phyloP scores from a whole-genome alignment of 768 basidiomycete species.

The Tulasnella sp. region DNA sequence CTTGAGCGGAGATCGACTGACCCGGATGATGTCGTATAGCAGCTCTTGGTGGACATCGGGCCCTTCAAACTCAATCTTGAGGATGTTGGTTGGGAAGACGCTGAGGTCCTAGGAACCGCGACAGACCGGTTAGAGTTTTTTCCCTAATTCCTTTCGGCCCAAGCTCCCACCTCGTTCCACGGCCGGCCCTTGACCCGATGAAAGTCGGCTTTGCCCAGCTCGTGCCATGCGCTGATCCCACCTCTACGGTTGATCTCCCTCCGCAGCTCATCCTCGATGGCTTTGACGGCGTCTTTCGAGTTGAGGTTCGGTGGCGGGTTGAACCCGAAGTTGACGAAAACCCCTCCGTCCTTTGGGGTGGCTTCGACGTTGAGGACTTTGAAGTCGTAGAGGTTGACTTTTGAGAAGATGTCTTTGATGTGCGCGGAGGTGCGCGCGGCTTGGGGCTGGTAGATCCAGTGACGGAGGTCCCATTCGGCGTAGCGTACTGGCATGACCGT shows the following conservation, averaged over 20 bases:
- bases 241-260: constrained; percentile 37
- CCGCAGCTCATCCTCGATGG: constrained; percentile 40
- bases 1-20: too few species aligned
- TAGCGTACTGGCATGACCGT: constrained; percentile 67
- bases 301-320: constrained; percentile 5
- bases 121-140: background rate
- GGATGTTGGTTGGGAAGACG: constrained; percentile 57
- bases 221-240: constrained; percentile 53
- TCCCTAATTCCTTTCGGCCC: background rate
- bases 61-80: constrained; percentile 80
- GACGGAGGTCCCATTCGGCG: constrained; percentile 44
- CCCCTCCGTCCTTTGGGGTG: constrained; percentile 66
- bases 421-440: constrained; percentile 43
- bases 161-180: constrained; percentile 57
- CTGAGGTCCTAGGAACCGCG: constrained; percentile 62
- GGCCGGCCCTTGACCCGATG: constrained; percentile 72
- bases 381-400: constrained; percentile 46
- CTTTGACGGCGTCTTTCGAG: constrained; percentile 4
- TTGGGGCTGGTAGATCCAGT: constrained; percentile 46
- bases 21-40: constrained; percentile 67
- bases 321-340: constrained; percentile 68
- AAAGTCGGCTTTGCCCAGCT: constrained; percentile 36
- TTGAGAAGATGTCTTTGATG: constrained; percentile 38
- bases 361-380: constrained; percentile 48
- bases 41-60: constrained; percentile 74